phyloP scores from a whole-genome alignment of 495 filamentous ascomycete genomes.

The Trypethelium eluteriae region DNA sequence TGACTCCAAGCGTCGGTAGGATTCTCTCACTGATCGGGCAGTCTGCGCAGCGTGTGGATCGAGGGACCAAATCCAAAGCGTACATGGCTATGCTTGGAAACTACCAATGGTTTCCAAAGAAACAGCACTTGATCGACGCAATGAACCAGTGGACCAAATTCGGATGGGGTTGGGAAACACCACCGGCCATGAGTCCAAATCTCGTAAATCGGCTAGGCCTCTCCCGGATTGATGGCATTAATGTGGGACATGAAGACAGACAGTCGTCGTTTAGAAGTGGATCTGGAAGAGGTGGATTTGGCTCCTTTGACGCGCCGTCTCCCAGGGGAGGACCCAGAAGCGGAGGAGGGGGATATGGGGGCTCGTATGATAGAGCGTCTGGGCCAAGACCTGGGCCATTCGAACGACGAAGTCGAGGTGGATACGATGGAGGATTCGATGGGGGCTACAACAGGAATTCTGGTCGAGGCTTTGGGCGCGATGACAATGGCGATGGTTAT shows the following conservation, averaged over 20 bases:
- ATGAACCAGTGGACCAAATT: conserved; percentile 56
- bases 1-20: conserved; percentile 34
- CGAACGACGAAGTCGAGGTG: conserved; percentile 16
- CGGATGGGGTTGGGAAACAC: conserved; percentile 53
- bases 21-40: conserved; percentile 37
- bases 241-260: conserved; percentile 33
- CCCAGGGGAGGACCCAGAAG: too few relatives aligned
- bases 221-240: conserved; percentile 38
- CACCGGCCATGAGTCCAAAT: conserved; percentile 45
- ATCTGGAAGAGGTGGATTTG: conserved; percentile 19
- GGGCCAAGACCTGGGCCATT: background rate
- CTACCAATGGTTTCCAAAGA: conserved; percentile 30
- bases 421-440: conserved; percentile 4
- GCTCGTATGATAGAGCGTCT: conserved; percentile 3
- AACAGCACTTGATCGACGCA: conserved; percentile 39
- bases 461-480: conserved; percentile 10
- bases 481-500: conserved; percentile 1
- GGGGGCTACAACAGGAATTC: conserved; percentile 5
- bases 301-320: background rate
- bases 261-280: conserved; percentile 14
- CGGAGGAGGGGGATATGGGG: background rate
- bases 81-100: conserved; percentile 48
- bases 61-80: conserved; percentile 43
- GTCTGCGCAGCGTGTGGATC: conserved; percentile 33
- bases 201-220: conserved; percentile 46